Evolutionary conservation across 495 filamentous ascomycete genomes (phyloP).

Genomic region (Hypoxylon cercidicola): DNA sequence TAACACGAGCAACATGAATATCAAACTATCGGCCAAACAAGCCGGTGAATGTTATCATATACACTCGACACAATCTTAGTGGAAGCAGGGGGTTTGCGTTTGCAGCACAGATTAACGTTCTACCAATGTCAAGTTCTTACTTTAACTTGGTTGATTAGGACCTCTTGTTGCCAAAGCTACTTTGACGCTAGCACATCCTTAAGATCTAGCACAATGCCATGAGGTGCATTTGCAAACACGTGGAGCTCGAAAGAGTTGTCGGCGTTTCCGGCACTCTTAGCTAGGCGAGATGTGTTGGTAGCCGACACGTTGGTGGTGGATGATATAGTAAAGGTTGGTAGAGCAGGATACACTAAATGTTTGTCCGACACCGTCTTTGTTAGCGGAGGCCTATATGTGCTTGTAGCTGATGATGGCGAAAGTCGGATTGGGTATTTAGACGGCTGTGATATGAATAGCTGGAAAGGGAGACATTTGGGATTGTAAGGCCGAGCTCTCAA

Average conservation of each 20-base stretch:
- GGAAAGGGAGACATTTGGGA: conserved; percentile 28
- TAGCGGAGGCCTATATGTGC: conserved; percentile 31
- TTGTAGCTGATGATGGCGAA: conserved; percentile 36
- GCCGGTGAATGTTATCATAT: too few relatives aligned
- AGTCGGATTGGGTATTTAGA: not conserved
- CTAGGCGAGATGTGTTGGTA: conserved; percentile 30
- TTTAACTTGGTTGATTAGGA: not conserved
- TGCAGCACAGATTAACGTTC: too few relatives aligned
- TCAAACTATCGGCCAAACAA: too few relatives aligned
- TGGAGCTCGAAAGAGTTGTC: conserved; percentile 30
- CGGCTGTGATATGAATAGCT: conserved; percentile 3
- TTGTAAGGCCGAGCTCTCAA: too few relatives aligned
- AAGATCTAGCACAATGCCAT: conserved; percentile 35
- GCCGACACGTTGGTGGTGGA: conserved; percentile 35
- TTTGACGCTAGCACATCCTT: conserved; percentile 18
- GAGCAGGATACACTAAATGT: conserved; percentile 22
- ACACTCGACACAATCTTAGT: too few relatives aligned
- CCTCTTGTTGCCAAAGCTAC: conserved; percentile 17
- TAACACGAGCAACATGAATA: too few relatives aligned
- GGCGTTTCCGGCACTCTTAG: conserved; percentile 14
- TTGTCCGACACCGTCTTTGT: conserved; percentile 30
- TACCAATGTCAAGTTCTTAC: not conserved
- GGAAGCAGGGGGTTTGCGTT: too few relatives aligned
- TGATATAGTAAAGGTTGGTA: conserved; percentile 30
- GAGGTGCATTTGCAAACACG: conserved; percentile 31